A percentile compares a stretch with the other conserved stretches of the same genome.
These are phyloP conservation scores for Stentor coeruleus DNA, from an alignment of 73 alveolate species.

Conservation along the genomic window DNA sequence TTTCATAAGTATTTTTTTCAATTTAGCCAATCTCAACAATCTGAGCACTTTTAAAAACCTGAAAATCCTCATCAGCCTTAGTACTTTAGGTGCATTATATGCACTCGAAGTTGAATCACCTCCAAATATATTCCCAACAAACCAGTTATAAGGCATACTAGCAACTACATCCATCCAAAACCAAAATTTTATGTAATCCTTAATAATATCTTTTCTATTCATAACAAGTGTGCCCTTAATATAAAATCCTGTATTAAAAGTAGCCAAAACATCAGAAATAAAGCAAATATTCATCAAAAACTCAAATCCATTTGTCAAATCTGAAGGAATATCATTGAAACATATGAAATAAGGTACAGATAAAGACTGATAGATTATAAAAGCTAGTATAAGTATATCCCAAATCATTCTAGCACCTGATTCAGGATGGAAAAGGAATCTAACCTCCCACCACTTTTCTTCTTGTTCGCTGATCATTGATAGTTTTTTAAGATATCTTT, in stretches of 20 bases:
- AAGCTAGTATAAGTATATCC: background rate
- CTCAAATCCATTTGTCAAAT: background rate
- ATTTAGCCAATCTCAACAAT: slow-evolving; percentile 41
- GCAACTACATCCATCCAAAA: background rate
- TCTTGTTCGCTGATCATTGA: no score
- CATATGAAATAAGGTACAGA: background rate
- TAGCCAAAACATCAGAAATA: background rate
- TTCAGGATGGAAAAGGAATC: no score
- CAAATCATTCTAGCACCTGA: background rate
- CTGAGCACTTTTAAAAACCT: slow-evolving; percentile 43
- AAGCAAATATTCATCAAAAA: no score
- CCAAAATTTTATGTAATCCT: background rate
- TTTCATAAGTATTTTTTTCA: slow-evolving; percentile 41
- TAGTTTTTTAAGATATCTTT: no score
- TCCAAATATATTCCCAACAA: no score
- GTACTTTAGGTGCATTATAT: slow-evolving; percentile 41
- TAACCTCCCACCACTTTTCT: no score
- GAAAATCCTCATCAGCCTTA: slow-evolving; percentile 38
- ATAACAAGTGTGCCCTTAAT: background rate
- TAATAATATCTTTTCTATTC: background rate
- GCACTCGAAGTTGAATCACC: slow-evolving; percentile 12
- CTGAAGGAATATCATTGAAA: background rate
- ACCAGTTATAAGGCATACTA: no score
- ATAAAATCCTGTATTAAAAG: background rate
- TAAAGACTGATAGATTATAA: background rate